Conservation (phyloP, 495 filamentous ascomycete genomes). For the Barbatosphaeria neglecta region DNA sequence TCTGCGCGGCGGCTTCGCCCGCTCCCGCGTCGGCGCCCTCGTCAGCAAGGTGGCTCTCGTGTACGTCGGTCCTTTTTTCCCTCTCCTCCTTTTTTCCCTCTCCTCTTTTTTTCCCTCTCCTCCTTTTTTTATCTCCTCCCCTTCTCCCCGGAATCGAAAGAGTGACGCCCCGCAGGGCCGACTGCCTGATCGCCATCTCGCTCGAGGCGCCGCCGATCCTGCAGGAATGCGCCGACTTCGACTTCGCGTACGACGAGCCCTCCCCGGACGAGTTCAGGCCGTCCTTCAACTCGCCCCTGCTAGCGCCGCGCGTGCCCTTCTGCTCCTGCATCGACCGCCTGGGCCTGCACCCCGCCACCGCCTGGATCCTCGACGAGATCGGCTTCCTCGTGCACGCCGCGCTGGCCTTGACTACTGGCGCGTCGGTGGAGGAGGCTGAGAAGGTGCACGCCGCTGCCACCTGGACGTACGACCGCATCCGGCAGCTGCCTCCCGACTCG, state of each 20-base stretch:
- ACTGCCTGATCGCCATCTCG: conserved; percentile 8
- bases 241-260: conserved; percentile 9
- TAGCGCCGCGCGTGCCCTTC: conserved; percentile 6
- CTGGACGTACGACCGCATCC: conserved; percentile 9
- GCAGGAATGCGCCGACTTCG: conserved; percentile 3
- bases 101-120: no score
- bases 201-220: conserved; percentile 7
- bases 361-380: conserved; percentile 15
- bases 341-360: conserved; percentile 8
- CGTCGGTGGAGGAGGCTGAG: conserved; percentile 6
- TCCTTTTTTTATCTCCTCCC: no score
- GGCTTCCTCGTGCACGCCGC: conserved; percentile 7
- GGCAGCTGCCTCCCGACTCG: conserved; percentile 1
- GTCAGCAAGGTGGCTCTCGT: conserved; percentile 10
- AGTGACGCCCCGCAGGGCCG: conserved; percentile 3
- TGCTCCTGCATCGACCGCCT: conserved; percentile 2
- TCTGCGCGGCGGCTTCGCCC: conserved; percentile 10
- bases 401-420: conserved; percentile 1
- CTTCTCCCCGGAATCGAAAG: no score
- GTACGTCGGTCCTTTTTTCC: conserved; percentile 3
- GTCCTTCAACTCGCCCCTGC: conserved; percentile 10
- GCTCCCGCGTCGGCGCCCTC: conserved; percentile 6
- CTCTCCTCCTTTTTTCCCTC: neutral
- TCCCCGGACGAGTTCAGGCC: conserved; percentile 5
- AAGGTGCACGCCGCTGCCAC: conserved; percentile 5